These are phyloP conservation scores for Plasmodium gaboni DNA, from an alignment of 169 alveolate species.

Conservation along the genomic window DNA sequence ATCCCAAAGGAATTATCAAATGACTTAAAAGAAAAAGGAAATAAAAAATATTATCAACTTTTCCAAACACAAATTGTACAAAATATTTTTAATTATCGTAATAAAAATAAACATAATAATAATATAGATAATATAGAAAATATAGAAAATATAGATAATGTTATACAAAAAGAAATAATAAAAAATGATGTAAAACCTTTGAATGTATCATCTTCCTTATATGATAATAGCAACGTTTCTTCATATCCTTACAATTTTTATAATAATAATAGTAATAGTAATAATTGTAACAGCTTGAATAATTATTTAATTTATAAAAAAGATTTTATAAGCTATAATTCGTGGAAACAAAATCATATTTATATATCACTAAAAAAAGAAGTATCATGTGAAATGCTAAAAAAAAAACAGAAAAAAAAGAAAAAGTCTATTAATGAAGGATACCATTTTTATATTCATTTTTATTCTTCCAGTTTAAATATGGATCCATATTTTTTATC, in stretches of 20 bases:
- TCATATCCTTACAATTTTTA: no score
- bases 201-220: background rate
- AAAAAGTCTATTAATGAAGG: constrained; percentile 8
- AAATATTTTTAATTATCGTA: no score
- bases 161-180: background rate
- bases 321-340: constrained; percentile 40
- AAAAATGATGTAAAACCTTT: background rate
- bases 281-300: constrained; percentile 19
- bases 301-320: constrained; percentile 67
- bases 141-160: background rate
- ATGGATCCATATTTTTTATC: constrained; percentile 66
- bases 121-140: background rate
- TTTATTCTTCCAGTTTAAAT: constrained; percentile 47
- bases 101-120: no score
- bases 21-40: no score
- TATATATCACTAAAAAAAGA: constrained; percentile 30
- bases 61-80: no score
- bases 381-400: background rate
- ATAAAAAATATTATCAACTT: no score
- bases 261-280: background rate
- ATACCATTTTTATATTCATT: constrained; percentile 40
- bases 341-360: constrained; percentile 57
- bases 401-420: constrained; percentile 5
- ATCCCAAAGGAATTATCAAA: no score
- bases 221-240: no score